Evolutionary conservation across 495 filamentous ascomycete species (phyloP).

Genomic region (Xeromyces bisporus): DNA sequence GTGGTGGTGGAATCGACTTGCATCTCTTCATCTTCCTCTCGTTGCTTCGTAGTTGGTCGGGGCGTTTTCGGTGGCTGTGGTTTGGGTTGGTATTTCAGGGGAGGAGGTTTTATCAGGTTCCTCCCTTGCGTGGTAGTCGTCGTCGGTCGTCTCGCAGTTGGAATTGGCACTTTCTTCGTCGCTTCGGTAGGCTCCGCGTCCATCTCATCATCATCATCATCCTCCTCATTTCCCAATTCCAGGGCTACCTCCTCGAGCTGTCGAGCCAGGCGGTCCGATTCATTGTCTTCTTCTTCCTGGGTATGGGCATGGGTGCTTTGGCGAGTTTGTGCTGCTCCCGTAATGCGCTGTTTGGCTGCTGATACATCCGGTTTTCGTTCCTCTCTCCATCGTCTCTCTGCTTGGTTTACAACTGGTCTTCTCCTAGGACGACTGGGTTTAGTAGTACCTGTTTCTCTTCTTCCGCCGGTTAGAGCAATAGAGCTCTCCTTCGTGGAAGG

Average conservation of each 20-base stretch:
- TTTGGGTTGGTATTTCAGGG: conserved; percentile 23
- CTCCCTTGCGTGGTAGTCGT: not conserved
- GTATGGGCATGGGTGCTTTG: no score
- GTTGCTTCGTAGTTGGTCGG: conserved; percentile 10
- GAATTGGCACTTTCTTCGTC: not conserved
- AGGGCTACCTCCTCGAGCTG: conserved; percentile 33
- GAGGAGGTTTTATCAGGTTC: conserved; percentile 13
- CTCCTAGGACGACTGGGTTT: conserved; percentile 14
- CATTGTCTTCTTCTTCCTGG: conserved; percentile 22
- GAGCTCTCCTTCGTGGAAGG: not conserved
- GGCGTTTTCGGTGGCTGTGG: no score
- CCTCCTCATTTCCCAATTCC: conserved; percentile 19
- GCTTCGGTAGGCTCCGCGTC: conserved; percentile 4
- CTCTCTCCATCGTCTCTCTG: conserved; percentile 27
- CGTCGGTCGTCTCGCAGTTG: no score
- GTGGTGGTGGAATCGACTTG: not conserved
- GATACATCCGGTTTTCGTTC: conserved; percentile 21
- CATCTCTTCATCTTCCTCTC: conserved; percentile 3
- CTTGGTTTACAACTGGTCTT: conserved; percentile 28
- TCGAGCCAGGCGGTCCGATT: conserved; percentile 25
- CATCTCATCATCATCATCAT: conserved; percentile 14
- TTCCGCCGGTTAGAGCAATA: not conserved
- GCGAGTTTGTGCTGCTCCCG: no score
- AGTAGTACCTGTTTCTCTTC: not conserved
- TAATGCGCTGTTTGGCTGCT: conserved; percentile 24